Base-by-base conservation (phyloP, 768 basidiomycete genomes). In the Boletellus ananiceps region DNA sequence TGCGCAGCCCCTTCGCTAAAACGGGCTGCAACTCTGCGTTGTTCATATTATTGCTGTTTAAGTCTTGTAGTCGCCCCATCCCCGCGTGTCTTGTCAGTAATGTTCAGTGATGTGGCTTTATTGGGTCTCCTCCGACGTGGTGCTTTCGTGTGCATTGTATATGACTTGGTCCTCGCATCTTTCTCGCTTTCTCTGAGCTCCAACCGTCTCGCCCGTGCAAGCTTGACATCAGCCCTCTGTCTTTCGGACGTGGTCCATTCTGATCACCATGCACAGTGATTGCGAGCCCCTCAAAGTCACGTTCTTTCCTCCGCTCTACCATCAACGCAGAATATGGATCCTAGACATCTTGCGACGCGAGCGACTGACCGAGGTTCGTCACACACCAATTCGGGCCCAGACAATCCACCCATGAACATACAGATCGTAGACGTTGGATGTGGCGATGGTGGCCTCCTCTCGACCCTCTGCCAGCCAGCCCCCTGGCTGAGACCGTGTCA, bases 341-440 rank as follows among this genome's bases (percentile, higher is more conserved):
- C 71, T 89, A 1, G 76, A 84, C 55, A 68, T 77, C 19, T 65
- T 89, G 23, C 71, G 86, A 23, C 72, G 75, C 27, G 81, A 86
- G 55, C 66, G 66, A 16, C 73, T 85, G 33, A 69, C 76, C 11
- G 71, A 77, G 63, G 85, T 83, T 53, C 44, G 73, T 61, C 5
- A 31, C 25, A 29, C 41, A 19, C 31, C 8, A 5, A 16, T 7
- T 11, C 21, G 6, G 16, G 14, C 31, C 19, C 11, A 19, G 23
- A 25, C 52, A 25, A 25, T 25, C 27, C 31, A 44, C 39, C 42
- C 44, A 53, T 40, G 39, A 23, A 25, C 19, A 11, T 21, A 18
- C 50, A 91, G 88, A 74, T 93, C 7, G 71, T 92, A 41, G 91
- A 94, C 58, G 72, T 91, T 23, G 91, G 91, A 4, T 94, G 91